Conservation (phyloP, 495 filamentous ascomycete species). For the Lasiosphaeris hirsuta region DNA sequence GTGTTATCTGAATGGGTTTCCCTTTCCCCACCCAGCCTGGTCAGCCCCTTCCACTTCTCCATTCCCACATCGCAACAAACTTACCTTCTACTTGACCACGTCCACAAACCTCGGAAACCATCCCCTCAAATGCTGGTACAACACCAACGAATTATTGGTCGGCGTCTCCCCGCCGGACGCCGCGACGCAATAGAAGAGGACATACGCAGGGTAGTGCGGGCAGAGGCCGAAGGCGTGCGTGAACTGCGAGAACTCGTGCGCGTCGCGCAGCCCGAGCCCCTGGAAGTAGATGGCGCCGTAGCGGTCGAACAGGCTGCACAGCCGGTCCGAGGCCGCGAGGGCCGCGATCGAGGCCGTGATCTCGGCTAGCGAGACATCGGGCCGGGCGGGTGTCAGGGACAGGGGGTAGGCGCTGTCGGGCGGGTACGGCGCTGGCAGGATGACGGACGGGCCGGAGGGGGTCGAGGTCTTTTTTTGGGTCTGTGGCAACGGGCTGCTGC, state of each 20-base stretch:
- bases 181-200: slow-evolving; percentile 48
- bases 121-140: slow-evolving; percentile 46
- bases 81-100: slow-evolving; percentile 40
- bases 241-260: slow-evolving; percentile 49
- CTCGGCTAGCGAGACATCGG: slow-evolving; percentile 7
- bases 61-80: background rate
- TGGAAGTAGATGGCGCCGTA: slow-evolving; percentile 42
- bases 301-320: slow-evolving; percentile 22
- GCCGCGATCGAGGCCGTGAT: slow-evolving; percentile 11
- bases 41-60: background rate
- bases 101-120: slow-evolving; percentile 49
- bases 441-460: slow-evolving; percentile 19
- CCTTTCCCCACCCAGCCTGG: slow-evolving; percentile 4
- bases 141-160: slow-evolving; percentile 48
- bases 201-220: slow-evolving; percentile 52
- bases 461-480: background rate
- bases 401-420: slow-evolving; percentile 13
- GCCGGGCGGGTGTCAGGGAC: background rate
- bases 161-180: slow-evolving; percentile 48
- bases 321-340: slow-evolving; percentile 17
- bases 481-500: background rate
- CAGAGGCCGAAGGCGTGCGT: slow-evolving; percentile 53
- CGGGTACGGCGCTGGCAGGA: slow-evolving; percentile 16
- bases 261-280: slow-evolving; percentile 31
- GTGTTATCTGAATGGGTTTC: too few species aligned